These are phyloP conservation scores for Paralagenidium karlingii DNA, from an alignment of 352 stramenopile species.

Conservation along the genomic window DNA sequence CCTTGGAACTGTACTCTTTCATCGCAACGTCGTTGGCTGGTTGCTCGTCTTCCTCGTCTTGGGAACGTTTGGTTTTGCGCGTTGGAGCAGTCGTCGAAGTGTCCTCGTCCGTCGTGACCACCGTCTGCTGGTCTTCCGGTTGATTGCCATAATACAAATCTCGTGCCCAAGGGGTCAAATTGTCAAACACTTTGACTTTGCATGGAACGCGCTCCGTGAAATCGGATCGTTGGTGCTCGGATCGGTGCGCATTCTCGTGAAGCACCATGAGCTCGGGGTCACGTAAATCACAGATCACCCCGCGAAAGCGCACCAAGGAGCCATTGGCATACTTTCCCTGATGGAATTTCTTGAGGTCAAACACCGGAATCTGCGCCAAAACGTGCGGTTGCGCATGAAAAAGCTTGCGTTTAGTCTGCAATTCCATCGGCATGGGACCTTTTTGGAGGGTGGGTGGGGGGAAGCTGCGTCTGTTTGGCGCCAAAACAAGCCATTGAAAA, in stretches of 20 bases:
- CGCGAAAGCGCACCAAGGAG: conserved; percentile 42
- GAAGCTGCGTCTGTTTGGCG: no score
- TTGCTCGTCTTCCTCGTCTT: conserved; percentile 22
- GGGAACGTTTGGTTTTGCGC: no score
- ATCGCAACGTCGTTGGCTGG: conserved; percentile 27
- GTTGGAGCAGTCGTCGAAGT: not conserved
- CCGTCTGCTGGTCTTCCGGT: not conserved
- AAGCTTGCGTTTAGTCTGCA: no score
- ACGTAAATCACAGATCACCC: conserved; percentile 55
- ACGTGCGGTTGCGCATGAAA: not conserved
- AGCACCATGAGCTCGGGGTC: conserved; percentile 47
- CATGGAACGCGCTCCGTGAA: conserved; percentile 52
- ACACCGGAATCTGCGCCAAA: conserved; percentile 12
- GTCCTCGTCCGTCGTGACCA: not conserved
- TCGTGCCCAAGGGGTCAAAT: conserved; percentile 37
- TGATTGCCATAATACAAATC: conserved; percentile 12
- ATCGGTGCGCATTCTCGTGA: not conserved
- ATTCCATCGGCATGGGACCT: no score
- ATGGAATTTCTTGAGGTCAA: conserved; percentile 30
- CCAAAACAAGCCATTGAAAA: no score
- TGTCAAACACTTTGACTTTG: conserved; percentile 43
- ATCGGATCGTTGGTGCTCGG: no score
- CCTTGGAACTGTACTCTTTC: no score
- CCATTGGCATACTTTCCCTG: conserved; percentile 38
- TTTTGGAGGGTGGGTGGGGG: no score